Evolutionary conservation across 2,329 filamentous ascomycete genomes (phyloP), one percentile per base, ranked within the genome.

Genomic region (Thelonectria olida): DNA sequence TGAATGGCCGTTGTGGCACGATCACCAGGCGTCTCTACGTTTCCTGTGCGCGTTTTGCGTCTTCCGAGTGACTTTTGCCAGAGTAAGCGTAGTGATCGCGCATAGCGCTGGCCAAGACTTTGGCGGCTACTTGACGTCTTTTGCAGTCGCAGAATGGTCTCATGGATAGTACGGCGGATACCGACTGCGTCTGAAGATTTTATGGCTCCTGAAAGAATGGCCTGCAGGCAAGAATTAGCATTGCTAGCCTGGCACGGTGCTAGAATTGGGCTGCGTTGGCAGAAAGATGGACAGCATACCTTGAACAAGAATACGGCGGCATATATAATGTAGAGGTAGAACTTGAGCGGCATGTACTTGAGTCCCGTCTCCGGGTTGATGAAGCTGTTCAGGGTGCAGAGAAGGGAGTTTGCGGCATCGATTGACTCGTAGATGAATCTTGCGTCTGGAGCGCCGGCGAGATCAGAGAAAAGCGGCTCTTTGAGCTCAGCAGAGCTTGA

Each of bases 381-480:
- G 62, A 82, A 84, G 56, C 84, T 84, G 67, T 86, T 88, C 19
- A 90, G 79, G 2, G 86, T 87, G 15, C 81, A 84, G 13, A 90
- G 76, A 17, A 89, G 81, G 0, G 85, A 84, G 69, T 88, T 89
- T 0, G 87, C 88, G 2, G 88, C 86, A 65, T 89, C 86, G 7
- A 90, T 82, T 2, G 86, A 86, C 70, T 89, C 87, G 71, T 89
- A 90, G 58, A 90, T 89, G 72, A 90, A 90, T 6, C 88, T 81
- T 5, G 87, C 86, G 68, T 90, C 88, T 6, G 86, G 86, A 56
- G 86, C 85, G 1, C 83, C 84, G 5, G 85, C 85, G 3, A 89
- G 79, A 57, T 87, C 84, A 49, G 78, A 80, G 68, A 84, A 86
- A 7, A 78, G 78, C 7, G 78, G 75, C 74, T 65, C 76, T 71